These are phyloP conservation scores for Mycena amicta DNA, from an alignment of 768 basidiomycete species.

Conservation along the genomic window DNA sequence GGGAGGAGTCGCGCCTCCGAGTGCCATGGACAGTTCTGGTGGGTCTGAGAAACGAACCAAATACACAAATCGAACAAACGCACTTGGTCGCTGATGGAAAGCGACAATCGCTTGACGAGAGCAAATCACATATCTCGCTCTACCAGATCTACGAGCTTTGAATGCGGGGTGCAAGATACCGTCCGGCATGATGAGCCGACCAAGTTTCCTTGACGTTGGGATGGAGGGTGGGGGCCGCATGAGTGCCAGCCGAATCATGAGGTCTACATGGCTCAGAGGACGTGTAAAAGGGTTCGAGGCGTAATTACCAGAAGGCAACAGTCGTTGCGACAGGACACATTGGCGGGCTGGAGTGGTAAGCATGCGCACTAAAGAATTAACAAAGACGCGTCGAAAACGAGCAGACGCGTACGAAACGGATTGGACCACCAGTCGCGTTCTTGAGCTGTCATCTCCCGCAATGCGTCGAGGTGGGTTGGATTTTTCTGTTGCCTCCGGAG, in stretches of 20 bases:
- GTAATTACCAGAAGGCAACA: constrained; percentile 59
- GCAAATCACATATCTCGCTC: background rate
- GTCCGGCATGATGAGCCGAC: background rate
- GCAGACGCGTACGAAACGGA: constrained; percentile 63
- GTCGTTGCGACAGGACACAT: constrained; percentile 51
- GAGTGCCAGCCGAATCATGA: constrained; percentile 62
- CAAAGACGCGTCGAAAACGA: constrained; percentile 19
- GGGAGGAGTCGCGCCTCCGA: constrained; percentile 38
- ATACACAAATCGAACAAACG: background rate
- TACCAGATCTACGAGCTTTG: background rate
- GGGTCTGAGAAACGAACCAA: background rate
- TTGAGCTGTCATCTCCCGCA: constrained; percentile 60
- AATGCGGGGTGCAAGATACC: background rate
- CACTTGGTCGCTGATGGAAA: background rate
- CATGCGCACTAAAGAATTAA: constrained; percentile 62
- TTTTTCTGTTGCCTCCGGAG: constrained; percentile 27
- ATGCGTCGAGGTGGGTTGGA: constrained; percentile 15
- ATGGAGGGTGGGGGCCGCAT: constrained; percentile 41
- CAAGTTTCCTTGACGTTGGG: background rate
- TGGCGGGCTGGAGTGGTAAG: constrained; percentile 62
- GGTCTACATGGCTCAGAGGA: constrained; percentile 43
- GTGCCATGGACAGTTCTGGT: constrained; percentile 31
- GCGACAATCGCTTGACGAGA: background rate
- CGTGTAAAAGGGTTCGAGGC: background rate
- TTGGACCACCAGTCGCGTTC: constrained; percentile 73